These are phyloP conservation scores for Cryphonectria carpinicola DNA, from an alignment of 2,329 filamentous ascomycete species.

Conservation along the genomic window DNA sequence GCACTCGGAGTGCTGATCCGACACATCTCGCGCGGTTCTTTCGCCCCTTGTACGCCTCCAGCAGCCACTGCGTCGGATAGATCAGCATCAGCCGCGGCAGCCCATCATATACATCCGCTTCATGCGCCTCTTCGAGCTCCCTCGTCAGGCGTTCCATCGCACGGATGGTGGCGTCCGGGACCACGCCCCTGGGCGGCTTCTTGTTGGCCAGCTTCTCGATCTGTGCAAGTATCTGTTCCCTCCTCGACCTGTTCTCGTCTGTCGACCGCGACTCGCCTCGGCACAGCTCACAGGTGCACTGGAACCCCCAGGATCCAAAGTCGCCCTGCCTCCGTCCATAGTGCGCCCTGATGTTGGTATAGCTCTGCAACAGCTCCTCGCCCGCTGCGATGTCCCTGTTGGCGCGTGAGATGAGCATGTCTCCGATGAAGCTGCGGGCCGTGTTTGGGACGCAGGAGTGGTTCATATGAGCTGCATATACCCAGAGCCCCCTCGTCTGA, in stretches of 20 bases:
- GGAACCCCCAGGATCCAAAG: background rate
- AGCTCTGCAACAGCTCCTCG: conserved; percentile 40
- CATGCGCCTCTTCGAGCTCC: conserved; percentile 40
- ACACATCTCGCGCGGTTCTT: conserved; percentile 31
- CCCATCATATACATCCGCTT: conserved; percentile 36
- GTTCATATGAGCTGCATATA: conserved; percentile 35
- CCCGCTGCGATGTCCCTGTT: conserved; percentile 41
- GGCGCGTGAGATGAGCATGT: conserved; percentile 40
- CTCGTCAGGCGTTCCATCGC: conserved; percentile 37
- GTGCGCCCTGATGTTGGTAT: background rate
- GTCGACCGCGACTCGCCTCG: background rate
- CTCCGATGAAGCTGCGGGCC: conserved; percentile 37
- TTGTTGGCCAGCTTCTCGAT: background rate
- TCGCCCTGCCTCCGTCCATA: background rate
- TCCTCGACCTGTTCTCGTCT: background rate
- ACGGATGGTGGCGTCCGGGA: conserved; percentile 32
- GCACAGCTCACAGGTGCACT: conserved; percentile 1
- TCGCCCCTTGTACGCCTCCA: conserved; percentile 38
- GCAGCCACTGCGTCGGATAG: conserved; percentile 43
- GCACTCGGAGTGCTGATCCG: background rate
- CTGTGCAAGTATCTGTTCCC: background rate
- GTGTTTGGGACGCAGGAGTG: conserved; percentile 39
- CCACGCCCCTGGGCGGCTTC: background rate
- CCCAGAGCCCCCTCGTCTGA: background rate
- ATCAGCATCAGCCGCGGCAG: conserved; percentile 41